phyloP scores from a whole-genome alignment of 2,329 filamentous ascomycete genomes.

The Zymoseptoria crescenta region DNA sequence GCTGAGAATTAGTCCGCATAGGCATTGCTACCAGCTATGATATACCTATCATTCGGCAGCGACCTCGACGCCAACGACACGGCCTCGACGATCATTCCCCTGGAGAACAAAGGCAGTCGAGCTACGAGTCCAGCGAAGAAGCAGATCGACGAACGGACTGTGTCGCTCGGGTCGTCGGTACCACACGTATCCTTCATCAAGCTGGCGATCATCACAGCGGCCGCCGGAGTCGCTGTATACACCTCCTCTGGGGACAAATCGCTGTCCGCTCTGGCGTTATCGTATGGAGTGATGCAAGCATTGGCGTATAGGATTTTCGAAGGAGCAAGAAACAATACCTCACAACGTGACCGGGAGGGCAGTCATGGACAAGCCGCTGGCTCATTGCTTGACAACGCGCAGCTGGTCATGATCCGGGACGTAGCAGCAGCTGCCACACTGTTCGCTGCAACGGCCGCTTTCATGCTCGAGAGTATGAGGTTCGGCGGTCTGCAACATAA shows the following conservation, averaged over 20 bases:
- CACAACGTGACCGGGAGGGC: constrained; percentile 17
- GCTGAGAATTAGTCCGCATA: constrained; percentile 19
- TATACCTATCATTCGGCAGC: constrained; percentile 15
- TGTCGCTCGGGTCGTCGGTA: neutral
- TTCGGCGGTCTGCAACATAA: constrained; percentile 22
- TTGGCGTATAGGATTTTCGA: constrained; percentile 37
- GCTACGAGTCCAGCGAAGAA: constrained; percentile 17
- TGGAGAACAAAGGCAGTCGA: neutral
- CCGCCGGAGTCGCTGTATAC: neutral
- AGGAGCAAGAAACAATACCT: constrained; percentile 19
- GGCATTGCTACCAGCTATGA: constrained; percentile 23
- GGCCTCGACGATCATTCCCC: neutral
- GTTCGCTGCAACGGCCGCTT: constrained; percentile 19
- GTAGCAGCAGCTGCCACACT: constrained; percentile 23
- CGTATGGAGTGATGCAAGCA: constrained; percentile 35
- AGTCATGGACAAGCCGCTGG: constrained; percentile 28
- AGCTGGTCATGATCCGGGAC: constrained; percentile 28
- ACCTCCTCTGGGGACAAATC: constrained; percentile 5
- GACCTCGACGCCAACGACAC: constrained; percentile 11
- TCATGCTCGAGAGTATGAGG: constrained; percentile 21
- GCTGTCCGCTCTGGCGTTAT: constrained; percentile 35
- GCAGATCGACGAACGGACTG: neutral
- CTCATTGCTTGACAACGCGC: constrained; percentile 6
- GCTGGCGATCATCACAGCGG: constrained; percentile 25
- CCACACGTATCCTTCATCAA: constrained; percentile 22